Evolutionary conservation across 2,329 filamentous ascomycete genomes (phyloP).

Genomic region (Diaporthe humulicola): DNA sequence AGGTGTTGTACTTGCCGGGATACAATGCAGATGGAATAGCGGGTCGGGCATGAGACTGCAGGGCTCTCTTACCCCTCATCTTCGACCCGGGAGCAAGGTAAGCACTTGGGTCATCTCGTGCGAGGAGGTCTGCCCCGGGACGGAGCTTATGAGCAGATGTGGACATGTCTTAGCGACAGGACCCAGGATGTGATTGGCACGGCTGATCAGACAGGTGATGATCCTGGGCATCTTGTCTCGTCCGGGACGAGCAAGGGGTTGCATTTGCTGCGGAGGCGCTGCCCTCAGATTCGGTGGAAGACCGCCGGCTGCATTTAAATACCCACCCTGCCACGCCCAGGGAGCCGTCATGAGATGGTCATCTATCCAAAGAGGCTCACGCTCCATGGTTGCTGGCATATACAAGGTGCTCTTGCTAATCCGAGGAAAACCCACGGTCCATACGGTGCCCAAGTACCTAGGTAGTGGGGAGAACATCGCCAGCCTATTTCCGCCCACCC

Average conservation of each 20-base stretch:
- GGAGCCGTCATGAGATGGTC: background rate
- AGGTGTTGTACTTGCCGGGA: background rate
- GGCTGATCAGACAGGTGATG: constrained; percentile 8
- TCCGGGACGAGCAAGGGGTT: background rate
- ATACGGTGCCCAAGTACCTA: no score
- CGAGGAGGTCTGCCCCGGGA: background rate
- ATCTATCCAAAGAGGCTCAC: background rate
- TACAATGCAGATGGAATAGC: constrained; percentile 1
- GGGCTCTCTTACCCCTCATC: constrained; percentile 36
- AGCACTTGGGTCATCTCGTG: constrained; percentile 16
- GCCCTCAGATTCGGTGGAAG: background rate
- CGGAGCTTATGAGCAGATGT: constrained; percentile 1
- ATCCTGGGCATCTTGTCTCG: background rate
- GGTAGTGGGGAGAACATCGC: constrained; percentile 40
- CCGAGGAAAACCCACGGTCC: background rate
- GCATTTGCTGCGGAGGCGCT: constrained; percentile 20
- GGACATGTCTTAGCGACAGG: background rate
- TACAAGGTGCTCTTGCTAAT: background rate
- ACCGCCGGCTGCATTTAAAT: background rate
- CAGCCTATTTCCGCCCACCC: background rate
- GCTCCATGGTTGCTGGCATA: background rate
- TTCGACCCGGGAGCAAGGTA: constrained; percentile 26
- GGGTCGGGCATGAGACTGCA: constrained; percentile 17
- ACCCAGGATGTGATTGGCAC: constrained; percentile 16
- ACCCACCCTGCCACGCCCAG: background rate